phyloP scores from a whole-genome alignment of 106 monocot species.

The Alisma plantagoaquatica region DNA sequence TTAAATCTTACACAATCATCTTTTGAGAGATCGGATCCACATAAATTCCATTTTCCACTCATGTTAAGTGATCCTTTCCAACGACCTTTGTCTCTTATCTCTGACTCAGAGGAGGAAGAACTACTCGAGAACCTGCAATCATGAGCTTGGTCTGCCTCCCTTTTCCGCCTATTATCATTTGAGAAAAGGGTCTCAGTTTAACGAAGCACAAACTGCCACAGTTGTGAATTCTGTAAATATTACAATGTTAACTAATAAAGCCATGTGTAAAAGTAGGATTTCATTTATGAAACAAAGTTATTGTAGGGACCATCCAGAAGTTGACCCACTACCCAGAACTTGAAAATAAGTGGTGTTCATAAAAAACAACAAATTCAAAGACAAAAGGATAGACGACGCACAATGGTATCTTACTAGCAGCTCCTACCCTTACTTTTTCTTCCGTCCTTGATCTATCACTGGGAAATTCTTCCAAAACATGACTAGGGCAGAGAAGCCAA shows the following conservation, averaged over 20 bases:
- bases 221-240: background rate
- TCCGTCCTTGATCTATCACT: slow-evolving; percentile 46
- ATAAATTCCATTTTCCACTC: slow-evolving; percentile 51
- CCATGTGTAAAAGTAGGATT: background rate
- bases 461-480: slow-evolving; percentile 48
- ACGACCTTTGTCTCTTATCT: slow-evolving; percentile 2
- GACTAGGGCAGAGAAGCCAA: slow-evolving; percentile 66
- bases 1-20: slow-evolving; percentile 41
- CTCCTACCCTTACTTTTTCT: slow-evolving; percentile 20
- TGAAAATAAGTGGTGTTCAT: too few relatives aligned
- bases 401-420: background rate
- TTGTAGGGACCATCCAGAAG: too few relatives aligned
- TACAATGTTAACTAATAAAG: background rate
- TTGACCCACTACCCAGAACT: too few relatives aligned
- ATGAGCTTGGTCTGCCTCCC: too few relatives aligned
- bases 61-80: slow-evolving; percentile 24
- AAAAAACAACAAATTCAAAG: background rate
- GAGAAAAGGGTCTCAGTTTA: too few relatives aligned
- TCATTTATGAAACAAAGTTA: too few relatives aligned
- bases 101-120: slow-evolving; percentile 5
- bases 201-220: too few relatives aligned
- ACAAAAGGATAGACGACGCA: background rate
- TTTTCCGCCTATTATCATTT: too few relatives aligned
- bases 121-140: too few relatives aligned
- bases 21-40: slow-evolving; percentile 63